A percentile compares a stretch with the other conserved stretches of the same genome.
Evolutionary conservation across 176 grass and related monocot genomes (phyloP).

Genomic region (Rhynchospora pubera): DNA sequence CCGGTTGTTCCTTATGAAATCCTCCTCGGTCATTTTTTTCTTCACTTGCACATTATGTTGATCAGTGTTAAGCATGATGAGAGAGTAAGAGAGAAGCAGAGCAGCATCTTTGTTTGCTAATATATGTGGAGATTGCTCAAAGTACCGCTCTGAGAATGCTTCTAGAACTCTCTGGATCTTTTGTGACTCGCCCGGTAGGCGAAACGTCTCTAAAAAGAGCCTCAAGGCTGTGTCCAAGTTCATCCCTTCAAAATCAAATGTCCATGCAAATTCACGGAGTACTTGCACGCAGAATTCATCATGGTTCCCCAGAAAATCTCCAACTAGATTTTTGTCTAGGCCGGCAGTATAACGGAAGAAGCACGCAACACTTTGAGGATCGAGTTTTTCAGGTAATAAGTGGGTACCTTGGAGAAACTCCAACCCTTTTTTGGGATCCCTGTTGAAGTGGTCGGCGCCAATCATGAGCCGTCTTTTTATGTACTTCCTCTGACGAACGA

Average conservation of each 20-base stretch:
- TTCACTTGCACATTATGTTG: constrained; percentile 99
- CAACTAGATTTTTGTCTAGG: constrained; percentile 95
- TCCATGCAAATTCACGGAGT: constrained; percentile 88
- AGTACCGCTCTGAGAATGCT: constrained; percentile 97
- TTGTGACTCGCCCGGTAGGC: constrained; percentile 92
- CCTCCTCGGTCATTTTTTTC: constrained; percentile 99
- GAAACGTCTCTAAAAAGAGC: constrained; percentile 89
- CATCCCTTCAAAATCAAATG: constrained; percentile 92
- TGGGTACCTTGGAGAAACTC: constrained; percentile 99
- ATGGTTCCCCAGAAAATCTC: constrained; percentile 97
- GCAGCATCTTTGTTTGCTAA: constrained; percentile 95
- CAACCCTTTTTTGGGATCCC: constrained; percentile 96
- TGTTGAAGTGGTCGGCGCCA: constrained; percentile 96
- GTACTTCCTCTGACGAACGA: constrained; percentile 86
- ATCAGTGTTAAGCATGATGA: constrained; percentile 99
- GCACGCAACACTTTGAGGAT: constrained; percentile 94
- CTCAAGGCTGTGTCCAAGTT: constrained; percentile 90
- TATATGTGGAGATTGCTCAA: constrained; percentile 78
- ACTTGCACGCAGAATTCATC: constrained; percentile 99
- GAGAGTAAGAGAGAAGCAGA: constrained; percentile 78
- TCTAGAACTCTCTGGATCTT: constrained; percentile 99
- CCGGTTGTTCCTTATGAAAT: constrained; percentile 97
- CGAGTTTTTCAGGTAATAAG: constrained; percentile 94
- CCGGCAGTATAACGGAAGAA: constrained; percentile 92
- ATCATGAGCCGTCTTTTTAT: constrained; percentile 89